Percentiles rank a stretch among this genome's conserved stretches.
These are phyloP conservation scores for Tricholoma saponaceum DNA, from an alignment of 768 basidiomycete genomes.

Conservation along the genomic window DNA sequence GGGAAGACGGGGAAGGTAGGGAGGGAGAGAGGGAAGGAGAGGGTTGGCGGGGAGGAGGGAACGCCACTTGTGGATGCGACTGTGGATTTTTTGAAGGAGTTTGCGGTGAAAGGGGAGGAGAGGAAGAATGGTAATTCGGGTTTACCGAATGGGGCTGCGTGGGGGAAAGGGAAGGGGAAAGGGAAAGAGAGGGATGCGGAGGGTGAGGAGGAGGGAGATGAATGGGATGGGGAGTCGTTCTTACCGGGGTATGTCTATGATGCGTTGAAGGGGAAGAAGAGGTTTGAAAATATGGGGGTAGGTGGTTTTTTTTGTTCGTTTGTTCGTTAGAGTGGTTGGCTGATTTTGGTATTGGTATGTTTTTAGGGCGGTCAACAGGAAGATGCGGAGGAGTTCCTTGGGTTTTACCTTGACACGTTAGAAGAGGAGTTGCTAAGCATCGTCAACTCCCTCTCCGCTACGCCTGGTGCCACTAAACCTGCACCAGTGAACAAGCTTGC, in stretches of 20 bases:
- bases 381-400: conserved; percentile 98
- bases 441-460: conserved; percentile 41
- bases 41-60: conserved; percentile 16
- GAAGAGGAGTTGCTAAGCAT: conserved; percentile 86
- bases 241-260: conserved; percentile 86
- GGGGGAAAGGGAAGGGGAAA: conserved; percentile 30
- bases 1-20: conserved; percentile 24
- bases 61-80: conserved; percentile 67
- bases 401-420: conserved; percentile 91
- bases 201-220: conserved; percentile 38
- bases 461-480: conserved; percentile 23
- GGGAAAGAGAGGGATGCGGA: conserved; percentile 25
- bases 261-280: conserved; percentile 89
- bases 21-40: conserved; percentile 21
- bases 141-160: conserved; percentile 15
- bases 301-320: conserved; percentile 22
- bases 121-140: conserved; percentile 19
- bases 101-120: conserved; percentile 32
- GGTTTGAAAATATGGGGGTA: conserved; percentile 91
- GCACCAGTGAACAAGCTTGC: conserved; percentile 12
- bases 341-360: conserved; percentile 2
- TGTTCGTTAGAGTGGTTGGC: background rate
- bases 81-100: conserved; percentile 75
- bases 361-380: conserved; percentile 87
- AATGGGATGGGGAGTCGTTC: conserved; percentile 61